A percentile compares a stretch with the other conserved stretches of the same genome.
Conservation (phyloP, 352 stramenopile species). For the Pythium vanterpoolii region DNA sequence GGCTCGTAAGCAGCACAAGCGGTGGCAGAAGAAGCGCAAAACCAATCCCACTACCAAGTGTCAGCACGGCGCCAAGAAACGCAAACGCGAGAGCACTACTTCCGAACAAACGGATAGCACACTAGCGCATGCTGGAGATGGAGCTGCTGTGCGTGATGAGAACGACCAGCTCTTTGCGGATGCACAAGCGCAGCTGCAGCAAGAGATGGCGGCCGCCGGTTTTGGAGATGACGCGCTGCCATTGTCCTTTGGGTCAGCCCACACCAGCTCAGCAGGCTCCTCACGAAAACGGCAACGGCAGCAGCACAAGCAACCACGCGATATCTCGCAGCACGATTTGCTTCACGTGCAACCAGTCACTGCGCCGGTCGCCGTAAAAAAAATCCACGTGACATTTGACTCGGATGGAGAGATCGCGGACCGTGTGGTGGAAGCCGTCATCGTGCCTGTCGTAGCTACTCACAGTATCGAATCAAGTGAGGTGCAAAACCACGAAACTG, state of each 20-base stretch:
- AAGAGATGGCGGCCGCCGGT: slow-evolving; percentile 59
- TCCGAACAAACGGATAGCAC: neutral
- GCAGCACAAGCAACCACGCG: neutral
- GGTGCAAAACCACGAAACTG: neutral
- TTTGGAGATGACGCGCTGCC: slow-evolving; percentile 44
- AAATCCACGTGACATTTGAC: slow-evolving; percentile 62
- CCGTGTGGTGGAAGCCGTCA: slow-evolving; percentile 38
- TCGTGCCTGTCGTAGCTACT: neutral
- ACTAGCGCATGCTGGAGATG: slow-evolving; percentile 4
- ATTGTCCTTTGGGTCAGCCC: slow-evolving; percentile 47
- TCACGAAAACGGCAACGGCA: slow-evolving; percentile 18
- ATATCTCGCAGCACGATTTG: neutral
- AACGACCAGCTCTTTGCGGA: slow-evolving; percentile 41
- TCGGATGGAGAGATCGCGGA: slow-evolving; percentile 58
- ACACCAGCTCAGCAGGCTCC: neutral
- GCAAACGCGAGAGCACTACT: neutral
- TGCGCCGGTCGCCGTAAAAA: slow-evolving; percentile 24
- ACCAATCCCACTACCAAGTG: neutral
- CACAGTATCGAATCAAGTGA: neutral
- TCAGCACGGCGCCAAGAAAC: slow-evolving; percentile 7
- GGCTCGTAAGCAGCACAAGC: slow-evolving; percentile 21
- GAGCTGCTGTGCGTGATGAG: slow-evolving; percentile 16
- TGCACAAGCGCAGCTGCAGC: slow-evolving; percentile 46
- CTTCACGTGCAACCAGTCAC: neutral
- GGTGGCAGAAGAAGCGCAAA: slow-evolving; percentile 34